These are phyloP conservation scores for Xylaria sp. DNA, from an alignment of 2,329 filamentous ascomycete species.

Conservation along the genomic window DNA sequence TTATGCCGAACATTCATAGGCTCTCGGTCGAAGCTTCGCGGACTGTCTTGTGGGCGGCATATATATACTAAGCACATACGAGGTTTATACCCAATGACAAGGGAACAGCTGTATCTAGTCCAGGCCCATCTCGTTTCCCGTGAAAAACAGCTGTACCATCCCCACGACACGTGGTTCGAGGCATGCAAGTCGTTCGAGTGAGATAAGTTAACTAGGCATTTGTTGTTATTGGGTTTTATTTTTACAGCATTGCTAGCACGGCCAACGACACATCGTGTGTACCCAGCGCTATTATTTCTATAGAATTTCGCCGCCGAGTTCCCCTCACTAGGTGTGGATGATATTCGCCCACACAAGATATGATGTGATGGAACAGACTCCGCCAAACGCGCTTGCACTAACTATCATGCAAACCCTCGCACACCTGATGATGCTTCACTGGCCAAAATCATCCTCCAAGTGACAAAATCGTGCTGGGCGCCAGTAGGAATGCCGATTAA, in stretches of 20 bases:
- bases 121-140: too few relatives aligned
- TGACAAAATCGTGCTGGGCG: not conserved
- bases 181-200: not conserved
- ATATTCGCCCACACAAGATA: too few relatives aligned
- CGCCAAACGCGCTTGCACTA: not conserved
- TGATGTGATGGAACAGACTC: too few relatives aligned
- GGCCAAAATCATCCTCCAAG: not conserved
- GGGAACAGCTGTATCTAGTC: slow-evolving; percentile 23
- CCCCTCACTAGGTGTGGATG: too few relatives aligned
- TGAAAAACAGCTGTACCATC: not conserved
- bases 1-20: not conserved
- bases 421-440: not conserved
- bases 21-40: too few relatives aligned
- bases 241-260: not conserved
- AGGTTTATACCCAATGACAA: slow-evolving; percentile 8
- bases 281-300: not conserved
- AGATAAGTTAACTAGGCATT: not conserved
- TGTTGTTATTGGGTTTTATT: not conserved
- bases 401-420: not conserved
- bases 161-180: slow-evolving; percentile 17
- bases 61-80: not conserved
- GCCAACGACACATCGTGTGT: too few relatives aligned
- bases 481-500: not conserved
- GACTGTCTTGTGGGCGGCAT: too few relatives aligned
- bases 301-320: too few relatives aligned